Evolutionary conservation across 805 yeast species (phyloP).

Genomic region (Cyberlindnera suaveolens): DNA sequence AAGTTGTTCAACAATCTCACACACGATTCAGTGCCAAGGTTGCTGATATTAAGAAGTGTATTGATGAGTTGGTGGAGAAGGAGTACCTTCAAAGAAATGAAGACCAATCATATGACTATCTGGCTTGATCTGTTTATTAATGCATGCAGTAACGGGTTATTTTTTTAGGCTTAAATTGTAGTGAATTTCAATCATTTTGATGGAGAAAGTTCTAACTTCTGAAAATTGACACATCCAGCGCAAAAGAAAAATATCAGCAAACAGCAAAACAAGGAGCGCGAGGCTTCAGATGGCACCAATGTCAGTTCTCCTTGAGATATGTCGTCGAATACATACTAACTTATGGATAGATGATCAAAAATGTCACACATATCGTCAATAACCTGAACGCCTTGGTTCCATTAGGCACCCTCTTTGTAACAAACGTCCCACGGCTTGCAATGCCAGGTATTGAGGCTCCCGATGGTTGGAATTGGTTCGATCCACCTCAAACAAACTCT

Average conservation of each 20-base stretch:
- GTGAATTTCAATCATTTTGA: neutral
- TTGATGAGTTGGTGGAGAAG: conserved; percentile 78
- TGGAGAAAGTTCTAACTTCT: neutral
- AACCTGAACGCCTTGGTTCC: conserved; percentile 28
- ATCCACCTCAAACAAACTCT: conserved; percentile 32
- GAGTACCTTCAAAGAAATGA: conserved; percentile 78
- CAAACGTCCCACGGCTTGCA: conserved; percentile 35
- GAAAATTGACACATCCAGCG: neutral
- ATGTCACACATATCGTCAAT: conserved; percentile 10
- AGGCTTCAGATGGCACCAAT: too few relatives aligned
- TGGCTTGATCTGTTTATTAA: conserved; percentile 47
- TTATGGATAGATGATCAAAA: neutral
- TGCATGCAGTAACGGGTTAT: neutral
- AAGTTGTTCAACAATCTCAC: conserved; percentile 80
- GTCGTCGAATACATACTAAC: too few relatives aligned
- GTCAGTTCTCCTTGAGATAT: too few relatives aligned
- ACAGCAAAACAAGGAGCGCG: too few relatives aligned
- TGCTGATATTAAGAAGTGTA: conserved; percentile 79
- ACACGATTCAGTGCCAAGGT: conserved; percentile 78
- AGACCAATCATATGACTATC: conserved; percentile 68
- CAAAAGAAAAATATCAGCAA: too few relatives aligned
- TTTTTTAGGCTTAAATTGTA: neutral
- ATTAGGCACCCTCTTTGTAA: conserved; percentile 43
- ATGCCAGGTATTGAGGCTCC: conserved; percentile 32
- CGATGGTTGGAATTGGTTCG: conserved; percentile 54